Evolutionary conservation across 1,139 yeast genomes (phyloP), one percentile per base, ranked within the genome.

Genomic region (Blastobotrys indianensis): DNA sequence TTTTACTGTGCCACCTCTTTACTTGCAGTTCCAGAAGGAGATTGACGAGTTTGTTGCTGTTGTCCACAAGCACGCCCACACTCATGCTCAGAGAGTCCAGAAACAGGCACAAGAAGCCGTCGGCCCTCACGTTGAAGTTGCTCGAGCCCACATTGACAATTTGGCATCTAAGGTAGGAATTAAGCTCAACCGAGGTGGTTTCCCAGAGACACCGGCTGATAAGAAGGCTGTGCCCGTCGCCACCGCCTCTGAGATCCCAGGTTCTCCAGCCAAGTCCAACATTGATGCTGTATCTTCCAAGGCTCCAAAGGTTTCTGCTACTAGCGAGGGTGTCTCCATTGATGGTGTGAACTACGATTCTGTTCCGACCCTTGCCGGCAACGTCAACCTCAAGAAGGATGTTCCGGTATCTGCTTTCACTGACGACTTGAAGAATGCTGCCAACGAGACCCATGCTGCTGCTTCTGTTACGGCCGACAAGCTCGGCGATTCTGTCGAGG

Each of bases 1-100:
- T 16, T 92, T 92, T 75, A 70, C 94, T 41, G 69, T 78, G 43
- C 97, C 98, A 51, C 78, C 77, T 31, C 61, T 85, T 54, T 92
- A 90, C 73, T 69, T 76, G 56, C 75, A 74, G 56, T 81, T 85
- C 76, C 82, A 87, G 74, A 74, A 74, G 60, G 84, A 85, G 70
- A 84, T 92, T 64, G 95, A 90, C 68, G 80, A 82, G 45, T 77
- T 79, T 46, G 75, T 84, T 48, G 76, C 76, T 51, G 73, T 79
- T 55, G 75, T 73, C 63, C 69, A 80, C 54, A 70, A 75, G 54
- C 59, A 77, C 45, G 80, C 80, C 48, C 77, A 76, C 63, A 74
- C 70, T 43, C 81, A 83, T 68, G 64, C 78, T 49, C 58, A 70
- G 51, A 43, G 70, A 42, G 83, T 80, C 45, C 74, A 76, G 54